A percentile compares a stretch with the other conserved stretches of the same genome.
These are phyloP conservation scores for Avena eriantha DNA, from an alignment of 176 grass and related monocot genomes.

Conservation along the genomic window DNA sequence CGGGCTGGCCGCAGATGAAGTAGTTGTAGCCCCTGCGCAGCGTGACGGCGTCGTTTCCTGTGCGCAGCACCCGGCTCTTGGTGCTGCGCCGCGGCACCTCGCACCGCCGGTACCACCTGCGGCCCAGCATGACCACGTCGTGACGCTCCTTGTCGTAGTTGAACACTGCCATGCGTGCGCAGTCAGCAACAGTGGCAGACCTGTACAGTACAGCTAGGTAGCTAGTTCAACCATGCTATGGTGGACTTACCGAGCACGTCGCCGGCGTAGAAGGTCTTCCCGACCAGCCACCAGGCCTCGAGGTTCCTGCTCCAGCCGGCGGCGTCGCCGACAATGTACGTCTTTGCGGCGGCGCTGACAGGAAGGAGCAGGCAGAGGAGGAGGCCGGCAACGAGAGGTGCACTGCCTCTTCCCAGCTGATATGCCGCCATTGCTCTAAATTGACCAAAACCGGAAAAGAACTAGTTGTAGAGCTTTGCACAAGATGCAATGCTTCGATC, in stretches of 20 bases:
- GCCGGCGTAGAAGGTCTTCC: constrained; percentile 50
- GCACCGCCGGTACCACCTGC: constrained; percentile 33
- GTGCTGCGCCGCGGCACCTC: not conserved
- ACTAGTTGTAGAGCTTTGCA: too few species aligned
- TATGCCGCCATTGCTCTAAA: not conserved
- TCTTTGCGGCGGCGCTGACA: not conserved
- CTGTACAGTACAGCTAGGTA: not conserved
- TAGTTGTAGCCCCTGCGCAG: constrained; percentile 48
- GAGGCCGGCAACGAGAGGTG: not conserved
- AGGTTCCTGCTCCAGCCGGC: constrained; percentile 34
- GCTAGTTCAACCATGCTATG: too few species aligned
- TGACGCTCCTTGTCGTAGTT: constrained; percentile 42
- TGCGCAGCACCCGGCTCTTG: not conserved
- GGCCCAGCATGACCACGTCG: constrained; percentile 39
- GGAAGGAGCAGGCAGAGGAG: not conserved
- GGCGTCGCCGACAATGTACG: constrained; percentile 43
- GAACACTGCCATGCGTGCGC: constrained; percentile 41
- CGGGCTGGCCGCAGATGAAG: constrained; percentile 54
- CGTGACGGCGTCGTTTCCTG: constrained; percentile 29
- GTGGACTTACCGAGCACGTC: constrained; percentile 38
- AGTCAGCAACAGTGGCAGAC: not conserved
- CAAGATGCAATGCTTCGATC: too few species aligned
- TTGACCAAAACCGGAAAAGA: too few species aligned
- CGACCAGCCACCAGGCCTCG: constrained; percentile 20
- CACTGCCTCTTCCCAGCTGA: constrained; percentile 42